A percentile compares a stretch with the other conserved stretches of the same genome.
Conservation (phyloP, 2,329 filamentous ascomycete genomes). For the Aureobasidium leucospermi region DNA sequence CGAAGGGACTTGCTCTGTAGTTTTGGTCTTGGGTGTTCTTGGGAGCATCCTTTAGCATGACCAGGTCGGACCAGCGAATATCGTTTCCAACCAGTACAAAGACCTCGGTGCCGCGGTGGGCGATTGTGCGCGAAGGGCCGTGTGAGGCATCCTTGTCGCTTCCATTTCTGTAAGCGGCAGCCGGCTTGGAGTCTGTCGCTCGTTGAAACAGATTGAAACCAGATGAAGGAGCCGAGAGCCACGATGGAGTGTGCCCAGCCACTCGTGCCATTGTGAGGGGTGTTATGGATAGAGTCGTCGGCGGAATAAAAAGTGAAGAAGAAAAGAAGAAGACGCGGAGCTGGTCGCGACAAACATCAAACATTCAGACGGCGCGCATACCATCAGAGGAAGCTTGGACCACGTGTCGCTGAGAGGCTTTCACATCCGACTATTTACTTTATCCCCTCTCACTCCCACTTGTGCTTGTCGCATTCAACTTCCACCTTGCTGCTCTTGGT, state of each 20-base stretch:
- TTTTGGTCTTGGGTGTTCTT: background rate
- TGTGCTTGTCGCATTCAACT: background rate
- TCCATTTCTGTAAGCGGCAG: conserved; percentile 14
- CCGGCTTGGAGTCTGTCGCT: conserved; percentile 18
- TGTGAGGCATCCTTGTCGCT: conserved; percentile 14
- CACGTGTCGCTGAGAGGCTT: background rate
- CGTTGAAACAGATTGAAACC: conserved; percentile 70
- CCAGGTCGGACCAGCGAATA: conserved; percentile 84
- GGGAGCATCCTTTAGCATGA: conserved; percentile 61
- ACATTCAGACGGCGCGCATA: background rate
- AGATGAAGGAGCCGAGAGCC: conserved; percentile 71
- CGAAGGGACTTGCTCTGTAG: background rate
- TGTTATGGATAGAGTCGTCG: background rate
- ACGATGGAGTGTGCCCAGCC: conserved; percentile 75
- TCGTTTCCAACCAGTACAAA: conserved; percentile 86
- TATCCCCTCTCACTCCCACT: background rate
- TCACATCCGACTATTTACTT: background rate
- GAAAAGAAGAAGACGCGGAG: background rate
- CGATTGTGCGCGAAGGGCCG: conserved; percentile 58
- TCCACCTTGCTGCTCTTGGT: background rate
- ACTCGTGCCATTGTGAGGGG: conserved; percentile 67
- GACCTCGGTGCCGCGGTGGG: conserved; percentile 74
- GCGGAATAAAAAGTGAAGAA: background rate
- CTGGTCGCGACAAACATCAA: background rate
- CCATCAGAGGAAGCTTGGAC: conserved; percentile 6